These are phyloP conservation scores for Dothideomycetes sp. DNA, from an alignment of 2,329 filamentous ascomycete species.

Conservation along the genomic window DNA sequence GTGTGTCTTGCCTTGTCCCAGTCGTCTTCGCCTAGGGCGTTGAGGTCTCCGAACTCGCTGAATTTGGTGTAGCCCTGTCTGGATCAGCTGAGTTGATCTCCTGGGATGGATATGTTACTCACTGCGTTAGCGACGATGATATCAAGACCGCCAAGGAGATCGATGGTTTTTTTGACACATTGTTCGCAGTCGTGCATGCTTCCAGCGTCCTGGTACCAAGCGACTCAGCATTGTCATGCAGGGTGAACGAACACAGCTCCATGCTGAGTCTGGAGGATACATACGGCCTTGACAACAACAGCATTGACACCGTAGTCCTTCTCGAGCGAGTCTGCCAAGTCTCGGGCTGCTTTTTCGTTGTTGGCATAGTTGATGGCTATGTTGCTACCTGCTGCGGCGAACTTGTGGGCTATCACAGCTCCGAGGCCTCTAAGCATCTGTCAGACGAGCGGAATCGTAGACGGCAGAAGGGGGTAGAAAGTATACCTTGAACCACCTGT, in stretches of 20 bases:
- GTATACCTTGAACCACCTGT: constrained; percentile 53
- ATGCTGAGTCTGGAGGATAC: constrained; percentile 15
- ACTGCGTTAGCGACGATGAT: constrained; percentile 67
- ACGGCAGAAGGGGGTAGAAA: neutral
- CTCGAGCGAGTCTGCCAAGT: constrained; percentile 46
- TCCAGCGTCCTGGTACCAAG: constrained; percentile 44
- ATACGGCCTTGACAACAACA: constrained; percentile 48
- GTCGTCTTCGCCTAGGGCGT: constrained; percentile 48
- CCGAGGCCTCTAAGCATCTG: constrained; percentile 53
- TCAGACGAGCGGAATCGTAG: constrained; percentile 1
- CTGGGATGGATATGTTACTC: constrained; percentile 18
- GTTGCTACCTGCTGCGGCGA: constrained; percentile 57
- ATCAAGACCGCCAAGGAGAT: constrained; percentile 59
- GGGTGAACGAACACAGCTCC: neutral
- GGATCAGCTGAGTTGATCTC: too few relatives aligned
- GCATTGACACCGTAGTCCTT: constrained; percentile 40
- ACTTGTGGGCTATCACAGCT: constrained; percentile 54
- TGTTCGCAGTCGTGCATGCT: constrained; percentile 46
- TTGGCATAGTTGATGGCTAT: constrained; percentile 65
- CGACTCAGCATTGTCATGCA: neutral
- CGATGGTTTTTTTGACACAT: constrained; percentile 48
- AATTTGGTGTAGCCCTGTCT: constrained; percentile 51
- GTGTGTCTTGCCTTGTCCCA: constrained; percentile 51
- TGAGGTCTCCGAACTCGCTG: constrained; percentile 44
- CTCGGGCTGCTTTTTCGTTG: constrained; percentile 47